These are phyloP conservation scores for Dactylellina drechsleri DNA, from an alignment of 2,329 filamentous ascomycete species.

Conservation along the genomic window DNA sequence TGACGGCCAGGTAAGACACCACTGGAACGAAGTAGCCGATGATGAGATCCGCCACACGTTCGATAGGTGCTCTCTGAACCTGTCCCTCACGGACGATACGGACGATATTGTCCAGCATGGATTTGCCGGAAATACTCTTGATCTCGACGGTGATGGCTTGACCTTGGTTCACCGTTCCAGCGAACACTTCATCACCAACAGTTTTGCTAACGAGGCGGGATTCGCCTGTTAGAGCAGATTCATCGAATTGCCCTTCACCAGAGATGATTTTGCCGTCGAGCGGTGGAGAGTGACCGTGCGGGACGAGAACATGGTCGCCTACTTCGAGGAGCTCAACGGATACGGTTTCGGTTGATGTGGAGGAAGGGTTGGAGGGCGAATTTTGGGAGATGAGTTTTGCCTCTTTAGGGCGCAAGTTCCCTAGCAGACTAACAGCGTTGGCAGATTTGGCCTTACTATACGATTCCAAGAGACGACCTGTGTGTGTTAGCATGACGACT, in stretches of 20 bases:
- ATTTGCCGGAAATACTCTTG: conserved; percentile 73
- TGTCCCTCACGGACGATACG: conserved; percentile 80
- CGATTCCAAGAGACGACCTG: conserved; percentile 79
- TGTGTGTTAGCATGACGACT: conserved; percentile 54
- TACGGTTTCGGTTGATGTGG: conserved; percentile 66
- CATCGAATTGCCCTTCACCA: conserved; percentile 77
- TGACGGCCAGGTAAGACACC: conserved; percentile 74
- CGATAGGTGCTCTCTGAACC: conserved; percentile 77
- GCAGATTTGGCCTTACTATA: conserved; percentile 93
- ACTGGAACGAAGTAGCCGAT: conserved; percentile 81
- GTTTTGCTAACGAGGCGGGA: conserved; percentile 74
- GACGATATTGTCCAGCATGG: conserved; percentile 83
- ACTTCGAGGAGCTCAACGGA: conserved; percentile 76
- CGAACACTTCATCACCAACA: conserved; percentile 73
- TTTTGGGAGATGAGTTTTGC: conserved; percentile 72
- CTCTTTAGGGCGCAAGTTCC: conserved; percentile 79
- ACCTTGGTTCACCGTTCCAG: conserved; percentile 79
- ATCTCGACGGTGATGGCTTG: conserved; percentile 71
- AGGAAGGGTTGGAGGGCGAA: conserved; percentile 62
- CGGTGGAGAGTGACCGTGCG: conserved; percentile 82
- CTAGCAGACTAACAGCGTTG: conserved; percentile 82
- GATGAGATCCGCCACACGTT: conserved; percentile 76
- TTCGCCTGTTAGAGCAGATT: conserved; percentile 88
- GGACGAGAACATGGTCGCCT: conserved; percentile 78
- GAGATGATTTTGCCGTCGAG: conserved; percentile 77